Evolutionary conservation across 345 rosid genomes (phyloP), one percentile per base, ranked within the genome.

Genomic region (Moringa oleifera): DNA sequence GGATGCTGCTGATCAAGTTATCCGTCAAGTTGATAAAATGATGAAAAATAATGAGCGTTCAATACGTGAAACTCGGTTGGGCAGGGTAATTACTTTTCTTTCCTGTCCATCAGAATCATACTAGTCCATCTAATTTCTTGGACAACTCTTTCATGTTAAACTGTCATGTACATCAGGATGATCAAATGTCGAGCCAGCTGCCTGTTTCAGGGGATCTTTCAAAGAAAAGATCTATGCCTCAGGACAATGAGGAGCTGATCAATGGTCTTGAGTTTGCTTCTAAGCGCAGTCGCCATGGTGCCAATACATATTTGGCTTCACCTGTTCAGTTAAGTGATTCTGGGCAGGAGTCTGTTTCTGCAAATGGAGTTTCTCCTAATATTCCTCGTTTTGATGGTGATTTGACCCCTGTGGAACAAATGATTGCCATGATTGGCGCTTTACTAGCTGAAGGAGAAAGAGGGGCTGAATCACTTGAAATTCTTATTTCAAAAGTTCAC

Each of bases 381-480:
- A 67, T 68, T 79, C 73, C 82, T 68, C 64, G 65, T 68, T 74
- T 79, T 58, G 88, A 82, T 75, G 64, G 80, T 70, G 89, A 86
- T 79, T 73, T 80, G 82, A 80, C 86, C 57, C 97, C 97, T 62
- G 99, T 83, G 53, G 97, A 88, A 73, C 91, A 94, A 79, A 90
- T 94, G 97, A 86, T 94, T 69, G 88, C 95, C 50, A 86, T 94
- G 90, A 90, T 94, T 77, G 97, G 97, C 75, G 99, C 95, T 65
- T 78, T 94, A 79, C 99, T 94, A 72, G 99, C 96, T 36, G 99
- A 90, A 83, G 99, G 99, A 63, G 99, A 94, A 76, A 83, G 96
- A 68, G 99, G 99, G 20, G 96, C 96, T 61, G 92, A 90, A 77
- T 94, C 99, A 47, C 90, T 94, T 65, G 92, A 86, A 78, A 73